Conservation (phyloP, 495 filamentous ascomycete species). For the Hypoxylon lenormandii region DNA sequence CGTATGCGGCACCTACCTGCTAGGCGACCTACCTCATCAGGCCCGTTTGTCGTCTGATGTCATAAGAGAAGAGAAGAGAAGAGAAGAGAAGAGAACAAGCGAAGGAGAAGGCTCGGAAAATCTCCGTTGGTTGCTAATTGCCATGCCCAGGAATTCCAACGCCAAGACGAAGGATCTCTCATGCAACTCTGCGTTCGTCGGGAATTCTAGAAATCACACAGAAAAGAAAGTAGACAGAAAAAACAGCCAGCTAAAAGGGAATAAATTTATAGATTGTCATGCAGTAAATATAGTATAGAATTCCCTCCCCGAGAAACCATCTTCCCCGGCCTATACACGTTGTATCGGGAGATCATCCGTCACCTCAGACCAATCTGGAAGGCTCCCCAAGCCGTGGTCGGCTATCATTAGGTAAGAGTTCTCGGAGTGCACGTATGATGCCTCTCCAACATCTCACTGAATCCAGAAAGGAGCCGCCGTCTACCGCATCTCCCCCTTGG, state of each 20-base stretch:
- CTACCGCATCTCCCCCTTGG: slow-evolving; percentile 6
- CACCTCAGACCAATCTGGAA: slow-evolving; percentile 25
- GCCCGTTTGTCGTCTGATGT: slow-evolving; percentile 26
- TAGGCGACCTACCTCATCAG: not conserved
- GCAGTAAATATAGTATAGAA: slow-evolving; percentile 44
- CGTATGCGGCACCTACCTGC: not conserved
- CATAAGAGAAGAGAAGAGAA: slow-evolving; percentile 9
- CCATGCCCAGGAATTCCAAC: too few species aligned
- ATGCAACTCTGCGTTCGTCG: not conserved
- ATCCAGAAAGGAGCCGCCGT: slow-evolving; percentile 6
- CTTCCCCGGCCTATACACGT: slow-evolving; percentile 34
- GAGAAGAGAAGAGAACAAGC: not conserved
- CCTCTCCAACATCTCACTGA: slow-evolving; percentile 16
- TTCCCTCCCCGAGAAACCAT: slow-evolving; percentile 24
- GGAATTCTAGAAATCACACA: not conserved
- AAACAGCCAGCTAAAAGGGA: slow-evolving; percentile 20
- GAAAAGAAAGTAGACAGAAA: not conserved
- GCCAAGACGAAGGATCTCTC: not conserved
- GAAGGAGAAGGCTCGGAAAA: not conserved
- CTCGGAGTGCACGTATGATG: slow-evolving; percentile 22
- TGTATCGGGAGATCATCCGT: slow-evolving; percentile 29
- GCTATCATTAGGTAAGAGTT: slow-evolving; percentile 29
- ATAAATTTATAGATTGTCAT: slow-evolving; percentile 41
- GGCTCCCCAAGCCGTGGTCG: slow-evolving; percentile 17
- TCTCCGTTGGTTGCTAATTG: not conserved